Evolutionary conservation across 1,284 basidiomycete genomes (phyloP), one percentile per base, ranked within the genome.

Genomic region (Ceratobasidium sp.): DNA sequence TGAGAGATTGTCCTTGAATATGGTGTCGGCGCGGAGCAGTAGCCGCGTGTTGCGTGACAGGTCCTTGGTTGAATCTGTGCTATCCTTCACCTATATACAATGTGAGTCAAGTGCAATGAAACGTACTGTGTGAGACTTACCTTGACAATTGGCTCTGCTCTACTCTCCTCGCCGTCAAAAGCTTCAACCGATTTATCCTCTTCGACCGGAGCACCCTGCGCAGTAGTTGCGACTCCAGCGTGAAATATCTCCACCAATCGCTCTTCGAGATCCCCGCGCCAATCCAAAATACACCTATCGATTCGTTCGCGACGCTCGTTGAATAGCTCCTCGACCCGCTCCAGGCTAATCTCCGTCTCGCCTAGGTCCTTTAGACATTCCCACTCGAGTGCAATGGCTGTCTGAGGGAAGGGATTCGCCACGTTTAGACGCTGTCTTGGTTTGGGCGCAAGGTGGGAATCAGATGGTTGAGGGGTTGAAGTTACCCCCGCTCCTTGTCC

Each of bases 11-110:
- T n/a, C 13, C 21, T 26, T 43, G 21, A 61, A 61, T 6, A 61
- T 43, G 14, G 58, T 61, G 35, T 61, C 58, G 21, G 58, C 58
- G 23, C 58, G 58, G 21, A 61, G 58, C 21, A 61, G 21, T 6
- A 61, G 21, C n/a, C 58, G 58, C 35, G 35, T 43, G 35, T 61
- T 61, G 23, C 13, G n/a, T 18, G 32, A 41, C 1, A 61, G 41
- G 38, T 61, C 30, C 13, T 38, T 16, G 16, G 38, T 43, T 21
- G 26, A 18, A 41, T 61, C 58, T 2, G 35, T 21, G 35, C 41
- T 38, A 38, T 11, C 35, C 11, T 38, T 38, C 35, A 38, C 35
- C 35, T 38, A 11, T 11, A 11, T 11, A 38, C 35, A 11, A 4
- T 11, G 11, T 38, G 11, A 38, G 35, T 38, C 4, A 5, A 38